Base-by-base conservation (phyloP, 2,329 filamentous ascomycete species). In the Alternaria gansuensis region DNA sequence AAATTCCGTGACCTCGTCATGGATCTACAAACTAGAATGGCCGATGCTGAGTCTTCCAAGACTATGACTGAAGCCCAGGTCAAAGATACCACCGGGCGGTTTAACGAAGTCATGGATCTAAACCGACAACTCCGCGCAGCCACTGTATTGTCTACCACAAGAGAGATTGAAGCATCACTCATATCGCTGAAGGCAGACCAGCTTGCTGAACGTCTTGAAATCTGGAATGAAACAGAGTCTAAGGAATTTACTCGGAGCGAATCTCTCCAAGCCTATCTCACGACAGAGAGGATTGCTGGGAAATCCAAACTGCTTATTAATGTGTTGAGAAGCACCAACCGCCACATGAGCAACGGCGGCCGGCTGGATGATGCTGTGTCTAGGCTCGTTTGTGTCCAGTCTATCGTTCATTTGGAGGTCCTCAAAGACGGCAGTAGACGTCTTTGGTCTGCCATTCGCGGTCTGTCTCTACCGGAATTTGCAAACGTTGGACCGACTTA, bases 81-180 rank as follows among this genome's bases (percentile, higher is more conserved):
- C 0, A 93, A 93, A 75, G 92, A 98, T 76, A 86, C 98, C 54
- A 93, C 89, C 65, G 91, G 87, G 69, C 90, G 92, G 62, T 96
- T 94, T 43, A 88, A 93, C 63, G 93, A 94, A 53, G 96, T 99
- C 90, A 91, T 97, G 87, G 94, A 99, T 72, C 85, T 99, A 44
- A 98, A 98, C 77, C 87, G 94, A 85, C 96, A 96, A 79, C 85
- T 99, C 41, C 94, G 97, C 73, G 86, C 91, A 55, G 96, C 93
- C 11, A 93, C 93, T 10, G 87, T 92, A 39, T 97, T 97, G 81
- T 90, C 94, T 3, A 94, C 97, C 76, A 89, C 92, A 71, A 98
- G 97, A 81, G 93, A 93, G 0, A 96, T 99, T 62, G 93, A 97
- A 66, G 83, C 97, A 29, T 93, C 98, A 75, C 82, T 98, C 57